Base-by-base conservation (phyloP, 257 asterid species). In the Asclepias syriaca region DNA sequence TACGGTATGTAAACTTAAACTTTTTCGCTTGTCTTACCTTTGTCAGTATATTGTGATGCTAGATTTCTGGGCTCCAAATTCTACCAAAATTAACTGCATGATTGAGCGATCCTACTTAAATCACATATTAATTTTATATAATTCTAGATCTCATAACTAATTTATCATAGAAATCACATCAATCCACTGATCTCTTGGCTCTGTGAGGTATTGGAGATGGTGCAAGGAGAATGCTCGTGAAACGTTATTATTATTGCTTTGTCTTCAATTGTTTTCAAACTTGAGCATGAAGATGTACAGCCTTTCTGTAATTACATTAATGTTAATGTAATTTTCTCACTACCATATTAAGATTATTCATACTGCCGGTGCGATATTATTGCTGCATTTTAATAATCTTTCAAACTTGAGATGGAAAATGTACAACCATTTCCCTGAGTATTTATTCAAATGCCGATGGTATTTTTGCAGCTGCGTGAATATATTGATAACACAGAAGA, bases 401-500 rank as follows among this genome's bases (percentile, higher is more conserved):
- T 7, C 48, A 43, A 43, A 43, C 46, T 43, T 43, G 48, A 43
- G 11, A 43, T 43, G 48, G 11, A 43, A 43, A 8, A 43, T 43
- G 1, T 40, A 40, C 10, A 6, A 40, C 46, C 46, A 40, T 6
- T 8, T 22, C 37, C 3, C 19, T 21, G 7, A 29, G 10, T 18
- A 45, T 14, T 46, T 72, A 48, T 34, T 3, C 19, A 40, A 63
- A 50, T 60, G 51, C 21, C 5, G 34, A 61, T 14, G 61, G 67
- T 68, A 57, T 65, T 53, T 78, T 70, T 83, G 74, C 90, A 93
- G 98, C 84, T 93, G 50, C 92, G 98, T 8, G 98, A 93, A 78
- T 93, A 93, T 77, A 85, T 87, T 76, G 97, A 93, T 65, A 91
- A 87, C 84, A 93, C 98, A 15, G 98, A 93, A 80, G 98, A 93